Conservation (phyloP, 2,329 filamentous ascomycete species). For the Epichloe sylvatica region DNA sequence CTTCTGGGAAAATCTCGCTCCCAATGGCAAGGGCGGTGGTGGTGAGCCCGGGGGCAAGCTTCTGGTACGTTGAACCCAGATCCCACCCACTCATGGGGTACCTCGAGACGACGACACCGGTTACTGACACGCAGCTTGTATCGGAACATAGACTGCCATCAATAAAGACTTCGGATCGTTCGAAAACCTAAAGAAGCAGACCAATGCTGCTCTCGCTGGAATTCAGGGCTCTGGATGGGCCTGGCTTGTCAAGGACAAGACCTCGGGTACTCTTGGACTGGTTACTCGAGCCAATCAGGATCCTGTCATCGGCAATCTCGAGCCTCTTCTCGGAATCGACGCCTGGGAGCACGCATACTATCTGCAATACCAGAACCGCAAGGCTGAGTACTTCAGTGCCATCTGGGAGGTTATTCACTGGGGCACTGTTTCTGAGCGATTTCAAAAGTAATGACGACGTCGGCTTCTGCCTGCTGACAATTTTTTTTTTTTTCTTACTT, state of each 20-base stretch:
- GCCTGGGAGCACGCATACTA: constrained; percentile 97
- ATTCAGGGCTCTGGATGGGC: constrained; percentile 86
- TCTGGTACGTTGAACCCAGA: constrained; percentile 24
- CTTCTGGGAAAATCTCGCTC: constrained; percentile 73
- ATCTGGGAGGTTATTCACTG: constrained; percentile 96
- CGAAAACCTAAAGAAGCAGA: constrained; percentile 49
- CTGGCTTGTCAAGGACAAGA: constrained; percentile 66
- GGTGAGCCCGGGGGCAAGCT: constrained; percentile 50
- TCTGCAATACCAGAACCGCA: constrained; percentile 91
- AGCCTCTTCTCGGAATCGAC: constrained; percentile 76
- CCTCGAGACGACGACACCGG: constrained; percentile 26
- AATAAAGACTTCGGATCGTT: constrained; percentile 54
- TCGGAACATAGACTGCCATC: constrained; percentile 37
- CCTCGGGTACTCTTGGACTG: constrained; percentile 46
- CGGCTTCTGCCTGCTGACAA: neutral
- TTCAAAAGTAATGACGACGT: constrained; percentile 32
- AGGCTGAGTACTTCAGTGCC: constrained; percentile 87
- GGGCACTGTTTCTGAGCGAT: constrained; percentile 74
- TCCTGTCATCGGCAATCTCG: constrained; percentile 69
- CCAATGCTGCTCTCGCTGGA: constrained; percentile 53
- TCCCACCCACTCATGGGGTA: neutral
- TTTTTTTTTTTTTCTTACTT: too few species aligned
- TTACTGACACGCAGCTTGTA: neutral
- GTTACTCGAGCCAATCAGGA: constrained; percentile 77
- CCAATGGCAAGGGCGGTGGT: constrained; percentile 46